Percentiles rank a stretch among this genome's conserved stretches.
These are phyloP conservation scores for Rhododendron simsii DNA, from an alignment of 148 eudicot species.

Conservation along the genomic window DNA sequence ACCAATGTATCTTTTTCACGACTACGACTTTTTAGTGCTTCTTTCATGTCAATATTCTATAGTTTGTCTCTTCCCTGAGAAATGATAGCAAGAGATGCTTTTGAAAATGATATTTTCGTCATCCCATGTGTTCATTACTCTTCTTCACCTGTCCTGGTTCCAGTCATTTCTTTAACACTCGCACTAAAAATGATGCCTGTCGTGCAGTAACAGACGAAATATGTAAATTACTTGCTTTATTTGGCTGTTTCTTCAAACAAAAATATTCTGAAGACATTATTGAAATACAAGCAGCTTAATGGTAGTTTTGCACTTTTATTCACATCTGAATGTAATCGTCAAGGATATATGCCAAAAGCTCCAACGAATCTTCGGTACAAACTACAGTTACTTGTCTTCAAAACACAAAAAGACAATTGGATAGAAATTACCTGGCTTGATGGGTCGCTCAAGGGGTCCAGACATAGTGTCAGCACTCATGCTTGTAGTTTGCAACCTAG, in stretches of 20 bases:
- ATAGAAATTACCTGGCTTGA: slow-evolving; percentile 38
- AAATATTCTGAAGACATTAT: background rate
- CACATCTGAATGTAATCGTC: background rate
- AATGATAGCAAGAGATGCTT: background rate
- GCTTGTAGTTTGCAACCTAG: slow-evolving; percentile 37
- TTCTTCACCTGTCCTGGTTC: background rate
- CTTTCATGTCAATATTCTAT: background rate
- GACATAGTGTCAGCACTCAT: slow-evolving; percentile 46
- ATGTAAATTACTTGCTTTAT: background rate
- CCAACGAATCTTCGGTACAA: background rate
- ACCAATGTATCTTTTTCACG: background rate
- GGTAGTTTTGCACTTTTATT: background rate
- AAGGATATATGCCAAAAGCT: background rate
- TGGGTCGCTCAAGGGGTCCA: slow-evolving; percentile 49
- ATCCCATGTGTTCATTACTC: background rate
- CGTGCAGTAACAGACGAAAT: background rate
- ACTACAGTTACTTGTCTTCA: no score
- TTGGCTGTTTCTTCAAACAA: background rate
- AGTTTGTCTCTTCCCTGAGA: background rate
- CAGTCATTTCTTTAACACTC: background rate
- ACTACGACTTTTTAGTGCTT: background rate
- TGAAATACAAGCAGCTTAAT: background rate
- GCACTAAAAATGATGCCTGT: background rate
- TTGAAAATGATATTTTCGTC: background rate
- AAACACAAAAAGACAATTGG: background rate